Evolutionary conservation across 169 alveolate species (phyloP).

Genomic region (Eimeria praecox): DNA sequence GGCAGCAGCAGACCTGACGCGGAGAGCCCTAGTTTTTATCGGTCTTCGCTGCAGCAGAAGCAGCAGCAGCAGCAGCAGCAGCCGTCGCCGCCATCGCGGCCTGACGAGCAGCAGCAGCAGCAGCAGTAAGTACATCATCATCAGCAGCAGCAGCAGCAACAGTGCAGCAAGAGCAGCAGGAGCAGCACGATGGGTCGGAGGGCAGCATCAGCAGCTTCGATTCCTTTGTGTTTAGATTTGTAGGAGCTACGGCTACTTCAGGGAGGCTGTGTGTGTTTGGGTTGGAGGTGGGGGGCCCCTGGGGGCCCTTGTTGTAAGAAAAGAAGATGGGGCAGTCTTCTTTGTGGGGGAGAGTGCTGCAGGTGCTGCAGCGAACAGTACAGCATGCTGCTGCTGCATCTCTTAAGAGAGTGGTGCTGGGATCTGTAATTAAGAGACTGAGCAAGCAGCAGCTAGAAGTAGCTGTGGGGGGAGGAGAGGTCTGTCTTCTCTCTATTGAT

Average conservation of each 20-base stretch:
- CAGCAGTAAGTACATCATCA: neutral
- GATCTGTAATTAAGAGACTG: neutral
- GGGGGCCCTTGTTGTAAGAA: neutral
- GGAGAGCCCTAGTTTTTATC: neutral
- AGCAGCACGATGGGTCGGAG: constrained; percentile 31
- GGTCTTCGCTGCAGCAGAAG: neutral
- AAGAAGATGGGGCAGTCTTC: neutral
- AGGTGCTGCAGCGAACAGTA: constrained; percentile 54
- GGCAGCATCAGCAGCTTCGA: neutral
- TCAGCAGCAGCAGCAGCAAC: neutral
- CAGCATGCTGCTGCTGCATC: constrained; percentile 52
- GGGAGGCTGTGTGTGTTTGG: neutral
- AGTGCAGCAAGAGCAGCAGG: neutral
- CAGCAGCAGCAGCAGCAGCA: neutral
- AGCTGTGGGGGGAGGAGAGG: constrained; percentile 41
- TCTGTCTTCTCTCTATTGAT: constrained; percentile 29
- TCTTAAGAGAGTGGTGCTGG: constrained; percentile 24
- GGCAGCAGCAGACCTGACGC: neutral
- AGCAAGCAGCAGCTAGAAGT: constrained; percentile 63
- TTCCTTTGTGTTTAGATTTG: neutral
- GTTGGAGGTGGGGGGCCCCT: neutral
- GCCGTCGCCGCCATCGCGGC: no score
- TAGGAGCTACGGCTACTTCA: neutral
- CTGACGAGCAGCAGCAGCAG: neutral
- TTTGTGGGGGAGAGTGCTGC: constrained; percentile 48